A percentile compares a stretch with the other conserved stretches of the same genome.
phyloP scores from a whole-genome alignment of 345 rosid species.

The Corchorus olitorius region DNA sequence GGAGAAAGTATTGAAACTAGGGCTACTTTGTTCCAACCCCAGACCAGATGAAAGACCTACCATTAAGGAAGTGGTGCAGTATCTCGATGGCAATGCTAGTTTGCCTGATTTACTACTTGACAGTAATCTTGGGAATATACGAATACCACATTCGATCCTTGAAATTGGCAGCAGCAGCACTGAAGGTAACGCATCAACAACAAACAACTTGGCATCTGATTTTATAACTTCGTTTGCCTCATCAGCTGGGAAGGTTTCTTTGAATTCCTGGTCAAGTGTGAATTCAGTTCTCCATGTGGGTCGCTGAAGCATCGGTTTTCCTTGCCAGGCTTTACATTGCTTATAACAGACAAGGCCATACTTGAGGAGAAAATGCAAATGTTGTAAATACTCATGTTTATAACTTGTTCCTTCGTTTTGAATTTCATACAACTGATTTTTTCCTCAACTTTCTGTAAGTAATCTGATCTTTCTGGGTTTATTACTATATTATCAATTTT shows the following conservation, averaged over 20 bases:
- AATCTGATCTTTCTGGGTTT: neutral
- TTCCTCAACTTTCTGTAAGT: neutral
- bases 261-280: constrained; percentile 19
- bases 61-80: constrained; percentile 33
- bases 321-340: neutral
- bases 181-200: neutral
- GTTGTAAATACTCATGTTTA: neutral
- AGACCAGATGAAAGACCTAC: constrained; percentile 40
- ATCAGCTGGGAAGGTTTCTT: neutral
- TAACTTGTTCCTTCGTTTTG: neutral
- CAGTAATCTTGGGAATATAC: too few relatives aligned
- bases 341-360: neutral
- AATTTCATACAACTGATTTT: neutral
- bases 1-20: constrained; percentile 46
- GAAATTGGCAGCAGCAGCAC: neutral
- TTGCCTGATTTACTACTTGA: constrained; percentile 31
- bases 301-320: constrained; percentile 15
- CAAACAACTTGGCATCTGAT: neutral
- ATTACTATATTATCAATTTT: neutral
- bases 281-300: constrained; percentile 26
- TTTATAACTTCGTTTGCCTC: neutral
- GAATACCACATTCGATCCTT: neutral
- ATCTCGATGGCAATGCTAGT: constrained; percentile 20
- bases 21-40: constrained; percentile 42
- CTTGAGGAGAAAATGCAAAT: neutral